Evolutionary conservation across 2,329 filamentous ascomycete species (phyloP).

Genomic region (Aspergillus melleus): DNA sequence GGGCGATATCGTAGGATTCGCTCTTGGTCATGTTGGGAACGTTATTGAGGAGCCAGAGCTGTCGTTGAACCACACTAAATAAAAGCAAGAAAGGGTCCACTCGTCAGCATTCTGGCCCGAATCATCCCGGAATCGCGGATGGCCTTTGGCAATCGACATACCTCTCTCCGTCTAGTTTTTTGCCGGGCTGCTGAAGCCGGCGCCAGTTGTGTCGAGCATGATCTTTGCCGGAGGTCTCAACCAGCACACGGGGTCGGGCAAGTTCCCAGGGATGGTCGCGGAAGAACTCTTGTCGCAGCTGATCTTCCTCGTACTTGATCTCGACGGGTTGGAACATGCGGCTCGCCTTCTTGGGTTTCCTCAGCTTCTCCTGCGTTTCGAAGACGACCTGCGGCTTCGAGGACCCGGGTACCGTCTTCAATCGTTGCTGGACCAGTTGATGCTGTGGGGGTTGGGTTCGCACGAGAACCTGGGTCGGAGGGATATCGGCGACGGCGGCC

Average conservation of each 20-base stretch:
- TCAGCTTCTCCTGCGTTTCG: conserved; percentile 35
- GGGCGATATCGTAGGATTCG: conserved; percentile 79
- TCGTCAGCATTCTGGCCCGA: conserved; percentile 10
- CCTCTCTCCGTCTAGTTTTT: conserved; percentile 82
- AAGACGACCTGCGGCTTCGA: conserved; percentile 36
- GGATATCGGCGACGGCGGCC: conserved; percentile 55
- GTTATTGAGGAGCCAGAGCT: conserved; percentile 78
- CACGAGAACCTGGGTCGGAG: conserved; percentile 60
- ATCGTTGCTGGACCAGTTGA: conserved; percentile 40
- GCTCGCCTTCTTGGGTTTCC: conserved; percentile 64
- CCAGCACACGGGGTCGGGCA: conserved; percentile 77
- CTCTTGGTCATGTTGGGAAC: conserved; percentile 58
- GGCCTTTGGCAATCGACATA: conserved; percentile 40
- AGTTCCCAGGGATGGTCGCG: conserved; percentile 96
- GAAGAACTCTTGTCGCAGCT: conserved; percentile 78
- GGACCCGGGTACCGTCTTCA: conserved; percentile 31
- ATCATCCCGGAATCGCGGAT: not conserved
- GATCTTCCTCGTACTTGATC: conserved; percentile 81
- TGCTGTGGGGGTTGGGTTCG: conserved; percentile 56
- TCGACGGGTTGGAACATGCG: conserved; percentile 77
- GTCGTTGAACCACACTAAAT: conserved; percentile 83
- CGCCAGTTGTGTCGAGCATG: conserved; percentile 77
- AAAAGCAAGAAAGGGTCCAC: conserved; percentile 3
- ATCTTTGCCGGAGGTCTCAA: conserved; percentile 86
- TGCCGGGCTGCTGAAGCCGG: conserved; percentile 69